phyloP scores from a whole-genome alignment of 768 basidiomycete species.

The Kwoniella europaea region DNA sequence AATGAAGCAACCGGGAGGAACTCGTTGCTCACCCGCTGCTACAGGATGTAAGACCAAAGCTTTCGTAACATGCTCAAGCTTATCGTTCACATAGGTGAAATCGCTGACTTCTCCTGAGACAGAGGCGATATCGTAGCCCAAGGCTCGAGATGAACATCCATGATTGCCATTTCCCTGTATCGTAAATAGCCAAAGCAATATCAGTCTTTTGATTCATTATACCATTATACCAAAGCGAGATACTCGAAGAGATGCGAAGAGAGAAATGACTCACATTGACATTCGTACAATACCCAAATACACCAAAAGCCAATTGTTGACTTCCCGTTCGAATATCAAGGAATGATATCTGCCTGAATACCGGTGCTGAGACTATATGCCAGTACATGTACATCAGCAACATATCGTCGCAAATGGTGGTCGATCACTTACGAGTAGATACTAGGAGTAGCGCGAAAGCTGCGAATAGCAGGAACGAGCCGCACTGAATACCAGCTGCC shows the following conservation, averaged over 20 bases:
- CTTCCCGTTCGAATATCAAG: constrained; percentile 30
- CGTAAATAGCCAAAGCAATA: too few species aligned
- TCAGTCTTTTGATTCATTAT: too few species aligned
- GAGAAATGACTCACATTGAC: constrained; percentile 27
- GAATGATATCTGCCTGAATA: constrained; percentile 42
- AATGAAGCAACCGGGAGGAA: not conserved
- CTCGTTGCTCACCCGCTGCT: constrained; percentile 42
- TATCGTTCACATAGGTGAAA: constrained; percentile 28
- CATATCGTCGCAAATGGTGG: not conserved
- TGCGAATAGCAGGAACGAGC: constrained; percentile 47
- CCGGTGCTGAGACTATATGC: constrained; percentile 36
- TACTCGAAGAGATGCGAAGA: too few species aligned
- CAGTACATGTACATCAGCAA: not conserved
- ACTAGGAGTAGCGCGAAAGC: constrained; percentile 42
- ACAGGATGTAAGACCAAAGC: constrained; percentile 58
- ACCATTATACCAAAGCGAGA: too few species aligned
- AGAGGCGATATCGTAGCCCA: constrained; percentile 40
- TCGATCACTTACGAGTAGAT: constrained; percentile 40
- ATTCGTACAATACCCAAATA: constrained; percentile 47
- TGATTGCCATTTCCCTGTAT: constrained; percentile 14
- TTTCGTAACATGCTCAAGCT: constrained; percentile 43
- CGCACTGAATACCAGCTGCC: constrained; percentile 37
- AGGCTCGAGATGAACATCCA: constrained; percentile 22
- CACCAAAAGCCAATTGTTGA: constrained; percentile 33
- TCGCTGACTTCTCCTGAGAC: constrained; percentile 18